phyloP scores from a whole-genome alignment of 805 yeast species.

The Metschnikowia shivogae region DNA sequence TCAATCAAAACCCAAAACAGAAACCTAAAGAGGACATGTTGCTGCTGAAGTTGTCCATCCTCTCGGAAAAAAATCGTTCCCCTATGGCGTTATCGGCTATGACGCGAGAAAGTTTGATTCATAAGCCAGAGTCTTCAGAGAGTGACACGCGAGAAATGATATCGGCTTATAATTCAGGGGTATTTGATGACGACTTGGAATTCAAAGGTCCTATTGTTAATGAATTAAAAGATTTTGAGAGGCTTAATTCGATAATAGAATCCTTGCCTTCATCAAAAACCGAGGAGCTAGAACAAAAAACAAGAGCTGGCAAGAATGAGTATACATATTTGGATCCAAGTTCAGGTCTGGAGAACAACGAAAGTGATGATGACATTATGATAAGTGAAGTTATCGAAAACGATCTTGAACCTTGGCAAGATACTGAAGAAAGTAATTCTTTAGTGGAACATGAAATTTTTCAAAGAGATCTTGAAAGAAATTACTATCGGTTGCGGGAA shows the following conservation, averaged over 20 bases:
- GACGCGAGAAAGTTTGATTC: not conserved
- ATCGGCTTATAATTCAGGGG: constrained; percentile 54
- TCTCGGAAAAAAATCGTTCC: not conserved
- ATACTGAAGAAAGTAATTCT: constrained; percentile 21
- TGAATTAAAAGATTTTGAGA: constrained; percentile 50
- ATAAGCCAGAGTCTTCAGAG: constrained; percentile 15
- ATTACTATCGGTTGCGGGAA: constrained; percentile 55
- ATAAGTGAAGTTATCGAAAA: constrained; percentile 44
- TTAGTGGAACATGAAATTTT: constrained; percentile 38
- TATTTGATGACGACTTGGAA: constrained; percentile 56
- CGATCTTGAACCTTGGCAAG: constrained; percentile 11
- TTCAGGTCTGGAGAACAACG: constrained; percentile 1
- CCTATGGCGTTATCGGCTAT: no score
- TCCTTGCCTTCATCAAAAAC: constrained; percentile 13
- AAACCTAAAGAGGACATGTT: constrained; percentile 3
- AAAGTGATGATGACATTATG: constrained; percentile 28
- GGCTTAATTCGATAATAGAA: constrained; percentile 47
- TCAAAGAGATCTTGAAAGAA: constrained; percentile 43
- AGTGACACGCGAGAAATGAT: constrained; percentile 55
- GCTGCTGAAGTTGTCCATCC: not conserved
- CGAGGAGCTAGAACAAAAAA: constrained; percentile 6
- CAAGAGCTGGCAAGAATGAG: not conserved
- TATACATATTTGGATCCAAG: not conserved
- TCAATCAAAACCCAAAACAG: constrained; percentile 6
- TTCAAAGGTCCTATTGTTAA: constrained; percentile 56